Conservation (phyloP, 2,329 filamentous ascomycete genomes). For the Elsinoe australis region DNA sequence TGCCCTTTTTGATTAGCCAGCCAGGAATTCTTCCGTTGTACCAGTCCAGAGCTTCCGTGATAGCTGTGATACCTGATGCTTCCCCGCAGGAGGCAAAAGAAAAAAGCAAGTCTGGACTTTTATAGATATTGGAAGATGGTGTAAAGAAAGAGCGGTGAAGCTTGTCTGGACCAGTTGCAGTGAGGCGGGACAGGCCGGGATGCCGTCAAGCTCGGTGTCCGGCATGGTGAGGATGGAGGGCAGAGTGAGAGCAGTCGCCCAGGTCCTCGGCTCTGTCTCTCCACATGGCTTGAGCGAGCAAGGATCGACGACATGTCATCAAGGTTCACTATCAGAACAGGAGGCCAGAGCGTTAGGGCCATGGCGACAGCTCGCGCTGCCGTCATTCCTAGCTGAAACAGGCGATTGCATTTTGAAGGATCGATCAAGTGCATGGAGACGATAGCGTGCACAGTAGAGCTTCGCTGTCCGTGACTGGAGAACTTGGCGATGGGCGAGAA, state of each 20-base stretch:
- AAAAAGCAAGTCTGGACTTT: constrained; percentile 1
- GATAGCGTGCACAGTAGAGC: not conserved
- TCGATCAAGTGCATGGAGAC: constrained; percentile 3
- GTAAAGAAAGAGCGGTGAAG: constrained; percentile 14
- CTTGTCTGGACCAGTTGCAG: constrained; percentile 4
- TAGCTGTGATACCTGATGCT: no score
- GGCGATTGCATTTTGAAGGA: not conserved
- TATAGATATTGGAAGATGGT: constrained; percentile 6
- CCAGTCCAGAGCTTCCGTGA: no score
- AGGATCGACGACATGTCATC: constrained; percentile 9
- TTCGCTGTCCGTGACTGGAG: constrained; percentile 7
- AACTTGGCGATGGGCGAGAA: not conserved
- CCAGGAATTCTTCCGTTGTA: constrained; percentile 3
- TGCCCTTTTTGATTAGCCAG: no score
- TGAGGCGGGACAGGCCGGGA: not conserved
- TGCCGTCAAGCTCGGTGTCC: constrained; percentile 3
- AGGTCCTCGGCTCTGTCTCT: constrained; percentile 10
- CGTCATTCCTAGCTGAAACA: constrained; percentile 14
- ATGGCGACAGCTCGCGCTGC: not conserved
- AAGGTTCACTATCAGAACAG: constrained; percentile 6
- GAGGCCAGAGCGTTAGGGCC: constrained; percentile 1
- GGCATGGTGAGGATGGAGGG: not conserved
- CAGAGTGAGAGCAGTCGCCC: not conserved
- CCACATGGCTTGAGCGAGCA: constrained; percentile 1
- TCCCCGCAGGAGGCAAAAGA: not conserved